Conservation (phyloP, 306 rosid genomes). For the Cucumis melo region DNA sequence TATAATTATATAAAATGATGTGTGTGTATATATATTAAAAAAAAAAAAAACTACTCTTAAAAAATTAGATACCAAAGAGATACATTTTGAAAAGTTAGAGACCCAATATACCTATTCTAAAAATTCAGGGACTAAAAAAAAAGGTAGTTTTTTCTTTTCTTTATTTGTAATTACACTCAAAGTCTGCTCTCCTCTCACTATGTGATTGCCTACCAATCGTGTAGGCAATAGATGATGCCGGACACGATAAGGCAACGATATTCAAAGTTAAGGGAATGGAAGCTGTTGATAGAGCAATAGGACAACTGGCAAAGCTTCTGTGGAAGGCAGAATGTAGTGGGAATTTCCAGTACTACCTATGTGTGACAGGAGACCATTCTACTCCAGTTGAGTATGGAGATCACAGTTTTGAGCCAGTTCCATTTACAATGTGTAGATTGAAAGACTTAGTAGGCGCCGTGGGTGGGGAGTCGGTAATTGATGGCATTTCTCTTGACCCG, state of each 20-base stretch:
- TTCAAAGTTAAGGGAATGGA: slow-evolving; percentile 76
- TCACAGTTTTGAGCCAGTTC: slow-evolving; percentile 94
- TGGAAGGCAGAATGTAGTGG: slow-evolving; percentile 74
- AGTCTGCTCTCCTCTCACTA: background rate
- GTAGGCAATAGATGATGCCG: slow-evolving; percentile 97
- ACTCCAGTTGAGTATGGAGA: slow-evolving; percentile 98
- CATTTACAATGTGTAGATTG: slow-evolving; percentile 59
- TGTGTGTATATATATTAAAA: too few species aligned
- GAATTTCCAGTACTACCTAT: slow-evolving; percentile 46
- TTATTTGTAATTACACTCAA: background rate
- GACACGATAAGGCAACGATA: slow-evolving; percentile 77
- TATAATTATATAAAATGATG: too few species aligned
- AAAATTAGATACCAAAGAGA: too few species aligned
- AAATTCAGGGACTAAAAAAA: too few species aligned
- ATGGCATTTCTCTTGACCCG: slow-evolving; percentile 37
- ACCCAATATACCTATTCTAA: too few species aligned
- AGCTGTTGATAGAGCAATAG: slow-evolving; percentile 76
- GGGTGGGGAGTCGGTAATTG: slow-evolving; percentile 45
- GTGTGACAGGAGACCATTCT: slow-evolving; percentile 89
- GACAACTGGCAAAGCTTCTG: slow-evolving; percentile 76
- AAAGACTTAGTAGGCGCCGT: slow-evolving; percentile 54
- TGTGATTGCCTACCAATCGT: slow-evolving; percentile 9
- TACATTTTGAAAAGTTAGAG: too few species aligned
- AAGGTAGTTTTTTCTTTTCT: too few species aligned
- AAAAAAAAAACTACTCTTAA: too few species aligned